Evolutionary conservation across 106 monocot genomes (phyloP).

Genomic region (Allium fistulosum): DNA sequence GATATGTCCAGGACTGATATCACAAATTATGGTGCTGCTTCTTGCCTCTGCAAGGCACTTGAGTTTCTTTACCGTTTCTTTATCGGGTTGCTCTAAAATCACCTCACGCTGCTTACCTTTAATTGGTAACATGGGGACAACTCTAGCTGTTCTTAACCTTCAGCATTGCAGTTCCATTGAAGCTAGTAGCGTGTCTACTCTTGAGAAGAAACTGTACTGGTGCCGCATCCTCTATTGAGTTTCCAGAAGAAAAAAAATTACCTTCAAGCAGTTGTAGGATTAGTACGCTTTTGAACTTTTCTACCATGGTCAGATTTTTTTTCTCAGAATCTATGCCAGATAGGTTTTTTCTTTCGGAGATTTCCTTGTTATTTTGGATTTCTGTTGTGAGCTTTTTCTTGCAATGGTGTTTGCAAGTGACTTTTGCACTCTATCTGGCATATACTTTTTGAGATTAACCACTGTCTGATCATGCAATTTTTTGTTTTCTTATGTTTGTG

Average conservation of each 20-base stretch:
- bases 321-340: conserved; percentile 14
- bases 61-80: conserved; percentile 41
- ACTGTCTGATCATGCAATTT: not conserved
- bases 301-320: conserved; percentile 10
- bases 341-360: conserved; percentile 30
- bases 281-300: conserved; percentile 14
- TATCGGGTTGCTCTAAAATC: conserved; percentile 54
- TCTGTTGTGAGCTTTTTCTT: conserved; percentile 23
- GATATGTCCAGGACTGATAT: conserved; percentile 60
- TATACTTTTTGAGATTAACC: conserved; percentile 20
- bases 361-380: conserved; percentile 1
- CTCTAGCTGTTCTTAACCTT: conserved; percentile 59
- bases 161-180: conserved; percentile 52
- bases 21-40: conserved; percentile 62
- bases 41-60: conserved; percentile 49
- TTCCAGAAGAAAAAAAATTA: not conserved
- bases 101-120: conserved; percentile 43
- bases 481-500: not conserved
- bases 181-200: conserved; percentile 18
- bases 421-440: conserved; percentile 11
- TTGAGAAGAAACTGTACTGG: conserved; percentile 66
- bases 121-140: conserved; percentile 36
- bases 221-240: conserved; percentile 59
- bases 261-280: conserved; percentile 1
- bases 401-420: conserved; percentile 15